Conservation (phyloP, 352 stramenopile species). For the Phytophthora aleatoria region DNA sequence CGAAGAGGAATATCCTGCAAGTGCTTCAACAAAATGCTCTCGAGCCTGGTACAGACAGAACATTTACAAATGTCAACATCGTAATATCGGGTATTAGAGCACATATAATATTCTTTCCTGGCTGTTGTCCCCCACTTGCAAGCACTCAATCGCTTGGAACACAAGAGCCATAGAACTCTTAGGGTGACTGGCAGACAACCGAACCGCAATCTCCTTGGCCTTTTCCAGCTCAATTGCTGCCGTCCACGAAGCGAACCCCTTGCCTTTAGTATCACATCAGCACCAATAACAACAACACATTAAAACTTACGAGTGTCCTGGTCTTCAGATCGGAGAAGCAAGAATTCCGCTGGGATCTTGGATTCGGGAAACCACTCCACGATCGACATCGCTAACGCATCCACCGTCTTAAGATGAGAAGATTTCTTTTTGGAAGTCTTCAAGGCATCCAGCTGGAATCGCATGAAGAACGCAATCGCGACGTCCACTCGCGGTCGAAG, state of each 20-base stretch:
- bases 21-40: conserved; percentile 53
- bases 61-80: conserved; percentile 4
- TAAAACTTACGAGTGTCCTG: conserved; percentile 63
- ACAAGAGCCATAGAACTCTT: conserved; percentile 62
- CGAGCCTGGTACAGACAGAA: conserved; percentile 39
- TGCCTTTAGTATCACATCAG: conserved; percentile 2
- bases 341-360: conserved; percentile 66
- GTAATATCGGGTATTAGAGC: background rate
- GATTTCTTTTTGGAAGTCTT: conserved; percentile 58
- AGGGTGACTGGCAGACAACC: conserved; percentile 31
- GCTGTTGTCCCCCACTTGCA: conserved; percentile 32
- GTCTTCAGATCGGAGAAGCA: conserved; percentile 80
- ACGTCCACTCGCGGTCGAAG: conserved; percentile 46
- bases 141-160: conserved; percentile 40
- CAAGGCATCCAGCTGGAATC: conserved; percentile 60
- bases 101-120: conserved; percentile 28
- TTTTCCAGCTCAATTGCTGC: conserved; percentile 44
- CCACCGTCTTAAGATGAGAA: conserved; percentile 44
- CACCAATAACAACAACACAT: background rate
- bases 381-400: conserved; percentile 51
- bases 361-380: conserved; percentile 61
- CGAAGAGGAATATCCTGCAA: conserved; percentile 62
- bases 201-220: conserved; percentile 34
- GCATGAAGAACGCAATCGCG: conserved; percentile 72
- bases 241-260: conserved; percentile 1